Evolutionary conservation across 495 filamentous ascomycete species (phyloP).

Genomic region (Xylaria nigripes): DNA sequence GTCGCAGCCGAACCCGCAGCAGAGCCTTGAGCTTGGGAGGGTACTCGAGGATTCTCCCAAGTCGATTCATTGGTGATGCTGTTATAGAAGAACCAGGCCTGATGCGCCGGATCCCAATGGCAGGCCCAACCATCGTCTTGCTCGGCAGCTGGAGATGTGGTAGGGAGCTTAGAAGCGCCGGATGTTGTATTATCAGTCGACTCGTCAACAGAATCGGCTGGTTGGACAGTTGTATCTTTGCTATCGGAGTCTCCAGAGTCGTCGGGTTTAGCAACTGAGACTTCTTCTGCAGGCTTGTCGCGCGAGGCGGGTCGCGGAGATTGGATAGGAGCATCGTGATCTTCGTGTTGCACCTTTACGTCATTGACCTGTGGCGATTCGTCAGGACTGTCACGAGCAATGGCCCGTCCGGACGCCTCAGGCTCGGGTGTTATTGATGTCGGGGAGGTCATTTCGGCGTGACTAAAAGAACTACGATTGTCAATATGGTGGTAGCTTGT

Average conservation of each 20-base stretch:
- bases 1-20: conserved; percentile 15
- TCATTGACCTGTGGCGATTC: neutral
- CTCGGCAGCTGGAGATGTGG: conserved; percentile 29
- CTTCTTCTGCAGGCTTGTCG: neutral
- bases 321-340: neutral
- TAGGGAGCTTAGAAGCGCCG: conserved; percentile 31
- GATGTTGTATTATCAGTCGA: conserved; percentile 13
- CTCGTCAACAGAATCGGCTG: neutral
- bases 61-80: conserved; percentile 66
- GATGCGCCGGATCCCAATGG: conserved; percentile 65
- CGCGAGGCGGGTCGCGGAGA: neutral
- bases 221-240: conserved; percentile 22
- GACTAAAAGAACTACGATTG: neutral
- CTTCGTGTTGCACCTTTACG: neutral
- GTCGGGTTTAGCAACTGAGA: neutral
- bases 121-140: conserved; percentile 83
- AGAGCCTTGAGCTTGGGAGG: neutral
- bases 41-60: conserved; percentile 85
- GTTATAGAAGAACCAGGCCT: conserved; percentile 87
- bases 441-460: neutral
- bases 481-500: conserved; percentile 1
- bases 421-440: neutral
- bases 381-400: neutral
- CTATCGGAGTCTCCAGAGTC: conserved; percentile 16
- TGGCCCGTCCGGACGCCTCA: neutral